Evolutionary conservation across 2,329 filamentous ascomycete genomes (phyloP), one percentile per base, ranked within the genome.

Genomic region (Pestalotiopsis sp.): DNA sequence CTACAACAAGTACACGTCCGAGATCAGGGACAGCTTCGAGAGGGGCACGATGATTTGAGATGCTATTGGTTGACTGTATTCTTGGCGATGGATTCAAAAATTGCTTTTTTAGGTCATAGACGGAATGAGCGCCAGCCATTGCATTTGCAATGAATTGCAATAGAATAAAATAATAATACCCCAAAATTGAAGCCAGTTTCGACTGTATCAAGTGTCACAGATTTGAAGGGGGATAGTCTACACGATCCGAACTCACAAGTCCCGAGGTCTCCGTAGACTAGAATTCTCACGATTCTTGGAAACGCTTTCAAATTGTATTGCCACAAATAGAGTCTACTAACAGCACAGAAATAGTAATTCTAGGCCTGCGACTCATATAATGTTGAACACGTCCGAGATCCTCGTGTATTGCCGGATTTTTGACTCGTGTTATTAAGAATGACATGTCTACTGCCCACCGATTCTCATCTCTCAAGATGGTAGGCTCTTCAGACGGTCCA

Each of bases 1-100:
- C 84, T 99, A 99, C 83, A 96, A 99, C 84, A 97, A 97, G 85
- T 99, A 99, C 81, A 99, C 96, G 60, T 90, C 93, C 39, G 96
- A 99, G 80, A 98, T 99, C 75, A 87, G 96, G 78, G 96, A 99
- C 78, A 98, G 93, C 81, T 99, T 99, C 80, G 96, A 99, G 87
- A 89, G 96, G 72, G 96, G 96, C 20, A 98, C 96, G 3, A 97
- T 97, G 88, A 96, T 98, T 80, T 98, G 61, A 36, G 14, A 27
- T 27, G 27, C 27, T 27, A 27, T 27, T 5, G 6, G 59, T 13
- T 61, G 11, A 1, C 6, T 20, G 59, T 20, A 62, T 12, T 62
- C 4, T 4, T 38, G n/a, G 17, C 17, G 23, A 13, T 59, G 23
- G 27, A 31, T 59, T 3, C 6, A 5, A 20, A 52, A 52, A 36